phyloP scores from a whole-genome alignment of 129 eudicot genomes.

The Pittosporum tobira region DNA sequence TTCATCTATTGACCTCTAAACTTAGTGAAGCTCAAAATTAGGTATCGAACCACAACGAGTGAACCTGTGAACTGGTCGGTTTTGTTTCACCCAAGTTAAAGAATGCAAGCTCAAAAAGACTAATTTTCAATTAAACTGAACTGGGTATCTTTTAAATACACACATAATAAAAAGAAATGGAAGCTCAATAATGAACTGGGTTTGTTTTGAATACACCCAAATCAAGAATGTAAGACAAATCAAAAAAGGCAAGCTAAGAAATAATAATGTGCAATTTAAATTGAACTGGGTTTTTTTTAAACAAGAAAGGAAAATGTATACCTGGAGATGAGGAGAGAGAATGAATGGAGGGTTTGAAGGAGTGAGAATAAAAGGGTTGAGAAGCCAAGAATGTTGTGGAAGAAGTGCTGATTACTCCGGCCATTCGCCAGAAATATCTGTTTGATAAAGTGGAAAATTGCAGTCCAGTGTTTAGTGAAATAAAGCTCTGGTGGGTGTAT shows the following conservation, averaged over 20 bases:
- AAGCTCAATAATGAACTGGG: neutral
- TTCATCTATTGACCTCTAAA: neutral
- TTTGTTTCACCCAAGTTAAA: no score
- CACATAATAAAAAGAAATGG: no score
- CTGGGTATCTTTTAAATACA: no score
- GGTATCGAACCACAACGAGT: neutral
- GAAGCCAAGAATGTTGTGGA: slow-evolving; percentile 35
- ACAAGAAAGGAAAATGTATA: neutral
- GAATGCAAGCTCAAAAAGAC: no score
- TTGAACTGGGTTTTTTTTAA: neutral
- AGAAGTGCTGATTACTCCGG: slow-evolving; percentile 43
- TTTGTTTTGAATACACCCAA: neutral
- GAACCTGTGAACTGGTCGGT: no score
- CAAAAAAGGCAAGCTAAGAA: no score
- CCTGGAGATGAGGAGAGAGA: slow-evolving; percentile 39
- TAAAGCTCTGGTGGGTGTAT: slow-evolving; percentile 12
- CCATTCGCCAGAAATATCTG: no score
- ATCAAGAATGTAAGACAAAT: neutral
- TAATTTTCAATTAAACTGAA: no score
- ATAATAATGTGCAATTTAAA: neutral
- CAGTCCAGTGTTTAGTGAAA: no score
- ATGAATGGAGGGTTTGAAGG: slow-evolving; percentile 26
- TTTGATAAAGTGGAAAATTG: neutral
- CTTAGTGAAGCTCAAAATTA: neutral
- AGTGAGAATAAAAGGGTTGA: slow-evolving; percentile 24